These are phyloP conservation scores for Acacia acuminata DNA, from an alignment of 306 rosid species.

Conservation along the genomic window DNA sequence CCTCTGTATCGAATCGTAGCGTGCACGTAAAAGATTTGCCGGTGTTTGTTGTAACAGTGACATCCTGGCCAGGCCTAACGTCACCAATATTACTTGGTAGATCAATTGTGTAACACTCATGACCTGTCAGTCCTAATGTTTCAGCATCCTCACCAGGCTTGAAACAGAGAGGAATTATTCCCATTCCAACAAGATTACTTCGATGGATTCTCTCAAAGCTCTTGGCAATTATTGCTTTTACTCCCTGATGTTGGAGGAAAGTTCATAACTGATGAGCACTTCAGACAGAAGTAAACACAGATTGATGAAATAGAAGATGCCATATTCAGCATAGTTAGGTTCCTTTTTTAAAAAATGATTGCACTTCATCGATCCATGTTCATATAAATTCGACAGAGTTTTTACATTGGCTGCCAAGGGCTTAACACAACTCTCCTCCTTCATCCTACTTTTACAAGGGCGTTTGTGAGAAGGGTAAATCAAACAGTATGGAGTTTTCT, in stretches of 20 bases:
- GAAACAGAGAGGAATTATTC: slow-evolving; percentile 87
- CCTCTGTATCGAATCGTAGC: slow-evolving; percentile 93
- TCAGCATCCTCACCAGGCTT: slow-evolving; percentile 90
- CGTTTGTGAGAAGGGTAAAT: too few species aligned
- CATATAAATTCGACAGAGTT: too few species aligned
- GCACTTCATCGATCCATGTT: too few species aligned
- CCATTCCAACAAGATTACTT: slow-evolving; percentile 98
- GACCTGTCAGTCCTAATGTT: slow-evolving; percentile 82
- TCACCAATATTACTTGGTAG: slow-evolving; percentile 69
- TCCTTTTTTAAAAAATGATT: neutral
- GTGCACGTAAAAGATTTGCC: slow-evolving; percentile 88
- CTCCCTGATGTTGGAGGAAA: slow-evolving; percentile 55
- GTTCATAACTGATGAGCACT: neutral
- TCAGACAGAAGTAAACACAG: neutral
- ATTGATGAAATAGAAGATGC: neutral
- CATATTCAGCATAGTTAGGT: neutral
- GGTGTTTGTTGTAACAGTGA: slow-evolving; percentile 69
- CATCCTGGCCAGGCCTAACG: slow-evolving; percentile 92
- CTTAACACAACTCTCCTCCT: too few species aligned
- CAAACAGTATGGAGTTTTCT: too few species aligned
- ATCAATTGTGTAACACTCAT: slow-evolving; percentile 85
- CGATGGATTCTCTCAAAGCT: slow-evolving; percentile 98
- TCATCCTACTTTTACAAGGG: too few species aligned
- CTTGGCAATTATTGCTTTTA: slow-evolving; percentile 90
- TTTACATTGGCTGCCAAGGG: too few species aligned